A percentile compares a stretch with the other conserved stretches of the same genome.
These are phyloP conservation scores for Sutorius eximius DNA, from an alignment of 1,284 basidiomycete genomes.

Conservation along the genomic window DNA sequence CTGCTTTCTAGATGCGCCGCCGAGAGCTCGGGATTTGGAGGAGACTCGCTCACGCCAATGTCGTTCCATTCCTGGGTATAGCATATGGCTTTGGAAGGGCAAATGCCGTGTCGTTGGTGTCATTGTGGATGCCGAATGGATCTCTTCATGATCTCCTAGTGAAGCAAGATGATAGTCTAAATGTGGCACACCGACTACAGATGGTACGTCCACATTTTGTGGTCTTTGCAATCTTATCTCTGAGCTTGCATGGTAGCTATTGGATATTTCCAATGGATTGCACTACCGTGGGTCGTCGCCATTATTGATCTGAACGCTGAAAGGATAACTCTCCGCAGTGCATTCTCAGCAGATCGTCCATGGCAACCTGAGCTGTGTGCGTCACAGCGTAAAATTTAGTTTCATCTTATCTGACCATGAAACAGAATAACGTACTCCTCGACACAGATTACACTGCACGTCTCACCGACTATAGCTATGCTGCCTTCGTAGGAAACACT, in stretches of 20 bases:
- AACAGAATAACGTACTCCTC: too few relatives aligned
- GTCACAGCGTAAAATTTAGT: too few relatives aligned
- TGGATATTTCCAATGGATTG: too few relatives aligned
- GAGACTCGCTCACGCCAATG: neutral
- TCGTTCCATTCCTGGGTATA: neutral
- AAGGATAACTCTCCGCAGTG: too few relatives aligned
- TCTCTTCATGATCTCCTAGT: neutral
- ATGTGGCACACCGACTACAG: neutral
- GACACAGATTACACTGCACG: too few relatives aligned
- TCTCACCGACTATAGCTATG: too few relatives aligned
- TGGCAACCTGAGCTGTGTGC: too few relatives aligned
- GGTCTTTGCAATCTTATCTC: neutral
- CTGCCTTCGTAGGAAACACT: too few relatives aligned
- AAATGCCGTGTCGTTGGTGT: neutral
- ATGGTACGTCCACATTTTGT: neutral
- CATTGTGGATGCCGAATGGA: neutral
- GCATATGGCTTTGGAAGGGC: neutral
- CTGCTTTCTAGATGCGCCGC: neutral
- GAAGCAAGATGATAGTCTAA: neutral
- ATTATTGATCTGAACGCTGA: too few relatives aligned
- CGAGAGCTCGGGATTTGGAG: neutral
- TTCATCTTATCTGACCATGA: too few relatives aligned
- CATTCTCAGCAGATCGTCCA: too few relatives aligned
- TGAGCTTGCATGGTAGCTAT: neutral
- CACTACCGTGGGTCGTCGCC: too few relatives aligned